Base-by-base conservation (phyloP, 192 early-diverging fungal species). In the Geosiphon pyriformis region DNA sequence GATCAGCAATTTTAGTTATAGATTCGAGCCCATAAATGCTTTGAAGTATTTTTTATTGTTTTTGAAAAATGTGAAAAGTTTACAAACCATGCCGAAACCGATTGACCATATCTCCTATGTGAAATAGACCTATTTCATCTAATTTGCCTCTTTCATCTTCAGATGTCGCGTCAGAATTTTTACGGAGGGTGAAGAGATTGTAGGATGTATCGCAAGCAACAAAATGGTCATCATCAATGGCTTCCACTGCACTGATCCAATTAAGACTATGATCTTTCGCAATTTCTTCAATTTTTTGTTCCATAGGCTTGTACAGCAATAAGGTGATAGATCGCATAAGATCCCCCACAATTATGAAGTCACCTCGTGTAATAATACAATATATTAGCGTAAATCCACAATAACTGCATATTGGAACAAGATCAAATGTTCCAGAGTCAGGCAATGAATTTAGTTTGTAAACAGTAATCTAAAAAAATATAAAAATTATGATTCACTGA, bases 41-140 rank as follows among this genome's bases (percentile, higher is more conserved):
- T n/a, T n/a, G n/a, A n/a, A n/a, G n/a, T n/a, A n/a, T n/a, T n/a
- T n/a, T n/a, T n/a, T n/a, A n/a, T n/a, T n/a, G n/a, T n/a, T n/a
- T n/a, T n/a, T n/a, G n/a, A n/a, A n/a, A n/a, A n/a, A n/a, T n/a
- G n/a, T n/a, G n/a, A n/a, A n/a, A n/a, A 1, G 17, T 35, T 0
- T 17, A 12, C 32, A 62, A 76, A 89, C 95, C 95, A 30, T 80
- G 67, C 33, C 85, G 73, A 42, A 98, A 83, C 8, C 82, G 76
- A 70, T 94, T 96, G 67, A 98, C 78, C 30, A 78, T 72, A 59
- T 94, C 89, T 25, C 93, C 93, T 35, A 95, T 26, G 65, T 93
- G 91, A 72, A 75, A 93, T 52, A 80, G 77, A n/a, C 83, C 92
- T 61, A 79, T 72, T 15, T 82, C 70, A 35, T 79, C 76, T 56